Conservation (phyloP, 108 stramenopile genomes). For the Skeletonema marinoi region DNA sequence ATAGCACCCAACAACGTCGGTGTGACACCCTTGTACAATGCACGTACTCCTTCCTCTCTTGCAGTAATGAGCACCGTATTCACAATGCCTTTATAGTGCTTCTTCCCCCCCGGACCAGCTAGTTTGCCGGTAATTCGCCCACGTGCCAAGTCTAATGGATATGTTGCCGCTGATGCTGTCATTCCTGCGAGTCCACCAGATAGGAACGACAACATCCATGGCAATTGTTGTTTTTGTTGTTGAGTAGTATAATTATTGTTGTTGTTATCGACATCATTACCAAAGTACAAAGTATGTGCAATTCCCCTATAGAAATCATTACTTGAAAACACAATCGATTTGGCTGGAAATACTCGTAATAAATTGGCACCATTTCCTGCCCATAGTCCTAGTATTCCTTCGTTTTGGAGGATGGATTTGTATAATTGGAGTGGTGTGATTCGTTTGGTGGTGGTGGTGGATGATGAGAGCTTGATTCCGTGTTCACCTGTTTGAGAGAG, state of each 20-base stretch:
- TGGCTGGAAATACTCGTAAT: constrained; percentile 87
- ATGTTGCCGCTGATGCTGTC: constrained; percentile 79
- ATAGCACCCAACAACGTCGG: constrained; percentile 87
- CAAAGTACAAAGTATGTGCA: constrained; percentile 36
- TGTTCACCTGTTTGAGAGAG: constrained; percentile 89
- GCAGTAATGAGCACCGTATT: constrained; percentile 71
- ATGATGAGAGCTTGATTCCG: constrained; percentile 10
- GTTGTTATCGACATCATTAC: background rate
- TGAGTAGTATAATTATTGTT: background rate
- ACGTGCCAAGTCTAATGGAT: constrained; percentile 87
- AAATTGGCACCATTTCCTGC: constrained; percentile 91
- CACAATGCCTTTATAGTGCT: constrained; percentile 79
- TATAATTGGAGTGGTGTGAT: constrained; percentile 53
- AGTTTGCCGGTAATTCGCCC: constrained; percentile 87
- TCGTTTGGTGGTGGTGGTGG: constrained; percentile 2
- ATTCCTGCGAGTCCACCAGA: constrained; percentile 88
- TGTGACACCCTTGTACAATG: constrained; percentile 81
- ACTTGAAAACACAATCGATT: constrained; percentile 78
- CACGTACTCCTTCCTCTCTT: constrained; percentile 76
- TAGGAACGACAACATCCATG: constrained; percentile 61
- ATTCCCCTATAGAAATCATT: constrained; percentile 75
- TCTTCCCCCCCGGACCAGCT: constrained; percentile 50
- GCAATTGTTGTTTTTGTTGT: constrained; percentile 24
- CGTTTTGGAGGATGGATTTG: constrained; percentile 72
- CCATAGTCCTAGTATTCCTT: constrained; percentile 87